Base-by-base conservation (phyloP, 2,329 filamentous ascomycete species). In the Diaporthe ilicicola region DNA sequence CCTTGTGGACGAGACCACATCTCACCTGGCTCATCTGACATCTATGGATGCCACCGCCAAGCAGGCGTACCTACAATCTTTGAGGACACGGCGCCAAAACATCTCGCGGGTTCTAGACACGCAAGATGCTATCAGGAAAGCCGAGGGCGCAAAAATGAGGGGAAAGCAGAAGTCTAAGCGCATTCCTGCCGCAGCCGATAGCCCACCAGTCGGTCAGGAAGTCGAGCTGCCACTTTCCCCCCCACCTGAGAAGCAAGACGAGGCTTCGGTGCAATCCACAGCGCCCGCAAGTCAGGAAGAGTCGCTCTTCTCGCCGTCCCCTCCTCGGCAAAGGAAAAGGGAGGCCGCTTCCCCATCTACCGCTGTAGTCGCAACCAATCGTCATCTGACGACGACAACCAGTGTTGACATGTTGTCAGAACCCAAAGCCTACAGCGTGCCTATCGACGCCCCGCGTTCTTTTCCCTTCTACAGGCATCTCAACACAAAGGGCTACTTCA, bases 391-490 rank as follows among this genome's bases (percentile, higher is more conserved):
- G 78, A 76, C 81, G 19, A 79, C 79, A 5, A 84, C 83, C 12
- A 84, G 82, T 74, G 75, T 70, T 24, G 77, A 76, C 12, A 77
- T 81, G 2, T 73, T 83, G 62, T 67, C 75, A 42, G 55, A 74
- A 34, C 46, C 69, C 66, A 46, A 61, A 53, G 51, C 70, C 64
- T 54, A 70, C 61, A 54, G 59, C 37, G 32, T 55, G 46, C 62
- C 72, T 22, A 69, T 79, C 67, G 73, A 78, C 10, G 74, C 77
- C 0, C 83, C 88, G 3, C 81, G 82, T 22, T 91, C 90, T 2
- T 95, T 94, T 75, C 90, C 93, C 3, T 84, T 98, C 27, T 97
- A 94, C 81, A 90, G 89, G 44, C 91, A 96, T 78, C 85, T 99
- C 32, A 93, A 98, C 78, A 85, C 87, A 9, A 86, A 88, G 22